Percentiles rank a stretch among this genome's conserved stretches.
phyloP scores from a whole-genome alignment of 345 rosid species.

The Trapa bicornis region DNA sequence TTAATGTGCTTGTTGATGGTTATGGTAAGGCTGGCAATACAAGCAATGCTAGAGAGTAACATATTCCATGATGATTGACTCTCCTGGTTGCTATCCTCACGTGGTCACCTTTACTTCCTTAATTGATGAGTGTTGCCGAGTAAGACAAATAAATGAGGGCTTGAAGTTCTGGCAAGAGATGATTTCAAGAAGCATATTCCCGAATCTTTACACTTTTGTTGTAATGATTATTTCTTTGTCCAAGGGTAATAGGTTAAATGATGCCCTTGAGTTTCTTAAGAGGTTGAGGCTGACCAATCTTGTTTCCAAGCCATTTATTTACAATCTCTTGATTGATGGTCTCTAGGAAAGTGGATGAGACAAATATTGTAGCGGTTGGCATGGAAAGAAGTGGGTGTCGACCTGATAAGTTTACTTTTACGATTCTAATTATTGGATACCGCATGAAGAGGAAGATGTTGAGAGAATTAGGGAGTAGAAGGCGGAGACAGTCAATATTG shows the following conservation, averaged over 20 bases:
- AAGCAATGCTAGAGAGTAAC: constrained; percentile 29
- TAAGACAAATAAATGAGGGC: constrained; percentile 45
- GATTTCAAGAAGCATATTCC: constrained; percentile 38
- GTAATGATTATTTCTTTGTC: constrained; percentile 58
- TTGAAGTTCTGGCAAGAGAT: constrained; percentile 61
- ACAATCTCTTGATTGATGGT: constrained; percentile 88
- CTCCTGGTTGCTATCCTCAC: constrained; percentile 44
- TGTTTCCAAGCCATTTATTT: constrained; percentile 54
- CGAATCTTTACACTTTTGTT: constrained; percentile 61
- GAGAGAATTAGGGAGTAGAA: constrained; percentile 42
- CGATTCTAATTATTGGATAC: constrained; percentile 84
- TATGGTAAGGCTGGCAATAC: constrained; percentile 57
- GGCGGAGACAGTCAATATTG: too few species aligned
- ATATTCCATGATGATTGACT: constrained; percentile 34
- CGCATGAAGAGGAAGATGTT: constrained; percentile 84
- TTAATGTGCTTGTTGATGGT: constrained; percentile 74
- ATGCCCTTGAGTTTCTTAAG: constrained; percentile 56
- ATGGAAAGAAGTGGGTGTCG: constrained; percentile 63
- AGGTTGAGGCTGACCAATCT: constrained; percentile 37
- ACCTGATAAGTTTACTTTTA: constrained; percentile 83
- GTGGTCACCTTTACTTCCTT: constrained; percentile 72
- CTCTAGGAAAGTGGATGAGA: constrained; percentile 75
- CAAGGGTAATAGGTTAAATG: constrained; percentile 57
- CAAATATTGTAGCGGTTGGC: constrained; percentile 46
- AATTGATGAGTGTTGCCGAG: constrained; percentile 74